A percentile compares a stretch with the other conserved stretches of the same genome.
phyloP scores from a whole-genome alignment of 495 filamentous ascomycete genomes.

The Penicillium riverlandense region DNA sequence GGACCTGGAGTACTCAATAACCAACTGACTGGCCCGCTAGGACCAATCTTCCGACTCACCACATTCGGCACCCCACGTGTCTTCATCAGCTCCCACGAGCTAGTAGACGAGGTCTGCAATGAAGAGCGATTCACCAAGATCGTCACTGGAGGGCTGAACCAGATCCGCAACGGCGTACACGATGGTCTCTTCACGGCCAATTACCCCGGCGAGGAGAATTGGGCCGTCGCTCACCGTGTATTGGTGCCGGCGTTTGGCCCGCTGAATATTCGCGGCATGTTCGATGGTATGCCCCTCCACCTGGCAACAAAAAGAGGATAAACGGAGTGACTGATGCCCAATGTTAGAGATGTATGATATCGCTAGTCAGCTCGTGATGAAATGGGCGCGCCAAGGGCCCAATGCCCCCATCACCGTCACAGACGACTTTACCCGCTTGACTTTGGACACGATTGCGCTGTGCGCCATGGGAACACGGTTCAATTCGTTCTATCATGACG shows the following conservation, averaged over 20 bases:
- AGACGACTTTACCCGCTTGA: slow-evolving; percentile 70
- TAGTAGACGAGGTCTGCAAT: slow-evolving; percentile 61
- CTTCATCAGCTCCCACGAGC: slow-evolving; percentile 41
- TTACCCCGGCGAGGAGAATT: slow-evolving; percentile 52
- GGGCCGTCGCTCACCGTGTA: slow-evolving; percentile 67
- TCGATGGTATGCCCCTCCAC: slow-evolving; percentile 27
- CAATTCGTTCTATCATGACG: slow-evolving; percentile 65
- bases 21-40: slow-evolving; percentile 13
- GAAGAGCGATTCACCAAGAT: slow-evolving; percentile 59
- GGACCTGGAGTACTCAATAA: background rate
- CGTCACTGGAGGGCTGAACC: slow-evolving; percentile 34
- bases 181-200: slow-evolving; percentile 67
- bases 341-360: slow-evolving; percentile 65
- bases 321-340: too few species aligned
- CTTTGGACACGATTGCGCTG: slow-evolving; percentile 65
- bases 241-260: slow-evolving; percentile 64
- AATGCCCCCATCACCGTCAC: slow-evolving; percentile 48
- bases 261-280: slow-evolving; percentile 60
- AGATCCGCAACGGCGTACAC: slow-evolving; percentile 52
- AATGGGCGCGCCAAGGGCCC: slow-evolving; percentile 64
- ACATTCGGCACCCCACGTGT: slow-evolving; percentile 20
- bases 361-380: slow-evolving; percentile 60
- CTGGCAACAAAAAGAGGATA: too few species aligned
- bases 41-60: slow-evolving; percentile 48
- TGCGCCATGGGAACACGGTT: slow-evolving; percentile 70